phyloP scores from a whole-genome alignment of 345 rosid genomes.

The Hevea brasiliensis region DNA sequence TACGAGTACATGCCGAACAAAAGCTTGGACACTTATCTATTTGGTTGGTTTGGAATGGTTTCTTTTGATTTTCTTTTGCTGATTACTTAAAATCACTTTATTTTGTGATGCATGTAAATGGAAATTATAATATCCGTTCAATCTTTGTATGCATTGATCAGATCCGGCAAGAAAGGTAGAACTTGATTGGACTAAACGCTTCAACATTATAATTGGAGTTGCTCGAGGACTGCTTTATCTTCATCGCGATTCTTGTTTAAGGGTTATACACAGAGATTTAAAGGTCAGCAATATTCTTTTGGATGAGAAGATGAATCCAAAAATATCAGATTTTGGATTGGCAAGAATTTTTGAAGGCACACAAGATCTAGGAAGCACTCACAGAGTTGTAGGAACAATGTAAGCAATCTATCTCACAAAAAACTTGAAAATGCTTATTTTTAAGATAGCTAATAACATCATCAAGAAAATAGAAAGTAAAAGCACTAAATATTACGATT shows the following conservation, averaged over 20 bases:
- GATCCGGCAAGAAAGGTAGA: slow-evolving; percentile 18
- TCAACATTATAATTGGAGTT: too few relatives aligned
- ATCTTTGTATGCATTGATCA: background rate
- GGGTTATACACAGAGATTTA: too few relatives aligned
- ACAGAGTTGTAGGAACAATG: slow-evolving; percentile 24
- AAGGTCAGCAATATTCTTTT: too few relatives aligned
- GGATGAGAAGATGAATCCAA: too few relatives aligned
- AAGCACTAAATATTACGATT: background rate
- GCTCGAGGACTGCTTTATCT: too few relatives aligned
- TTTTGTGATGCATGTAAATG: background rate
- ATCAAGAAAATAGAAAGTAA: background rate
- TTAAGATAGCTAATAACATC: background rate
- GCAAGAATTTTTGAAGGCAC: too few relatives aligned
- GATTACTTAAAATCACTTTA: background rate
- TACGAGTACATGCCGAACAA: slow-evolving; percentile 28
- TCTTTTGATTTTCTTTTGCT: background rate
- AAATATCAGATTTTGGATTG: too few relatives aligned
- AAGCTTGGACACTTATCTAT: slow-evolving; percentile 23
- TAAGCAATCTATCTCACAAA: background rate
- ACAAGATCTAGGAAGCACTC: too few relatives aligned
- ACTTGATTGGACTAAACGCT: slow-evolving; percentile 23
- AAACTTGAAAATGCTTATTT: background rate
- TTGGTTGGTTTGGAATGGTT: slow-evolving; percentile 13
- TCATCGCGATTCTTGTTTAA: too few relatives aligned
- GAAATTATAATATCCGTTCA: background rate